Conservation (phyloP, 2,329 filamentous ascomycete genomes). For the Rachicladosporium sp. region DNA sequence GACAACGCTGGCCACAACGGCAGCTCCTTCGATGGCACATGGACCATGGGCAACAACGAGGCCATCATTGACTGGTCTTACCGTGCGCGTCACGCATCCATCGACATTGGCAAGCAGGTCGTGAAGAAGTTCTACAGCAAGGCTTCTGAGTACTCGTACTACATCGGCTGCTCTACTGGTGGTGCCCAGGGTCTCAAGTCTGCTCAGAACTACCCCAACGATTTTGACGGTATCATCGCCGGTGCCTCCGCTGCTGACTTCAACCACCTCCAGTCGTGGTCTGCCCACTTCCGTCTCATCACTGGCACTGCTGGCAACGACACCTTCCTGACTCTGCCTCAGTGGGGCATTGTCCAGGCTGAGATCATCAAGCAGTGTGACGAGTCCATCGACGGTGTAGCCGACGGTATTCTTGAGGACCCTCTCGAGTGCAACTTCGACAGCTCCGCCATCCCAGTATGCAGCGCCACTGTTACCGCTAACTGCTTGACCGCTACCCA, state of each 20-base stretch:
- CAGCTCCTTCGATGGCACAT: conserved; percentile 19
- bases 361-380: conserved; percentile 40
- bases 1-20: conserved; percentile 24
- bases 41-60: conserved; percentile 20
- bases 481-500: conserved; percentile 34
- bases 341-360: conserved; percentile 32
- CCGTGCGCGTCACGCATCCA: conserved; percentile 21
- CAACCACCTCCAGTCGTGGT: conserved; percentile 33
- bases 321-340: conserved; percentile 27
- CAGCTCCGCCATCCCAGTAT: conserved; percentile 22
- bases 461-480: conserved; percentile 22
- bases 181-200: conserved; percentile 37
- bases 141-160: conserved; percentile 32
- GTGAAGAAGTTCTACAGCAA: conserved; percentile 27
- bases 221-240: conserved; percentile 38
- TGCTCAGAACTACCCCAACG: conserved; percentile 32
- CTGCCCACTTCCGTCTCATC: conserved; percentile 29
- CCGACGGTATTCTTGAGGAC: conserved; percentile 38
- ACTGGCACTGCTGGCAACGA: conserved; percentile 28
- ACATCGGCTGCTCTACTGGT: conserved; percentile 37
- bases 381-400: conserved; percentile 33
- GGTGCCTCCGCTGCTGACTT: conserved; percentile 33
- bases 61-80: conserved; percentile 22
- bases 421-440: conserved; percentile 33
- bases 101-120: conserved; percentile 22